These are phyloP conservation scores for Cicer judaicum DNA, from an alignment of 306 rosid species.

Conservation along the genomic window DNA sequence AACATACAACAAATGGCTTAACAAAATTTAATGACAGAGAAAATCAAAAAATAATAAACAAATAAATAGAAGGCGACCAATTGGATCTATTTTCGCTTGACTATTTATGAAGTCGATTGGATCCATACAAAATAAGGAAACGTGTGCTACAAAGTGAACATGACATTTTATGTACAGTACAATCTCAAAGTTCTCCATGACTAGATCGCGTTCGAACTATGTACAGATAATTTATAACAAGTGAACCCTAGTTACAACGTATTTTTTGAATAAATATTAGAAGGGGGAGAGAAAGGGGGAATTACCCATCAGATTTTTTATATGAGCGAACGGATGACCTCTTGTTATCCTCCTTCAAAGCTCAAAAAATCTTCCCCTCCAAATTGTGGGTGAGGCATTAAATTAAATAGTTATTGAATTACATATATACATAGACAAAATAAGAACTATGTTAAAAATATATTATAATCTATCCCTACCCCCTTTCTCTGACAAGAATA, in stretches of 20 bases:
- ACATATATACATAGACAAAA: conserved; percentile 11
- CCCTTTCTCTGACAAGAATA: not conserved
- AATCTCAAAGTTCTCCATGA: conserved; percentile 18
- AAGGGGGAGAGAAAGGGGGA: not conserved
- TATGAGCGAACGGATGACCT: not conserved
- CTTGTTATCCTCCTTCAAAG: conserved; percentile 15
- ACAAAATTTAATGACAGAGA: no score
- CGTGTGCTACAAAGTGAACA: conserved; percentile 1
- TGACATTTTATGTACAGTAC: conserved; percentile 20
- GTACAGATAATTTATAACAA: conserved; percentile 24
- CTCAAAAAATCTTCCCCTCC: conserved; percentile 20
- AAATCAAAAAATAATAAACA: no score
- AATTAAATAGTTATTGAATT: conserved; percentile 7
- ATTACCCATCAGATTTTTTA: not conserved
- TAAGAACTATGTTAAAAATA: not conserved
- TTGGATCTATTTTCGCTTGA: no score
- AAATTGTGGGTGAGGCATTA: not conserved
- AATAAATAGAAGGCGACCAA: no score
- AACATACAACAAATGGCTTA: no score
- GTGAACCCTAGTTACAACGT: conserved; percentile 2
- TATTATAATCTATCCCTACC: conserved; percentile 6
- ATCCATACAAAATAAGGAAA: no score
- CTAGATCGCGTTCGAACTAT: conserved; percentile 16
- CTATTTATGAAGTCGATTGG: no score
- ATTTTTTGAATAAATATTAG: not conserved